Base-by-base conservation (phyloP, 495 filamentous ascomycete genomes). In the Annulohypoxylon maeteangense region DNA sequence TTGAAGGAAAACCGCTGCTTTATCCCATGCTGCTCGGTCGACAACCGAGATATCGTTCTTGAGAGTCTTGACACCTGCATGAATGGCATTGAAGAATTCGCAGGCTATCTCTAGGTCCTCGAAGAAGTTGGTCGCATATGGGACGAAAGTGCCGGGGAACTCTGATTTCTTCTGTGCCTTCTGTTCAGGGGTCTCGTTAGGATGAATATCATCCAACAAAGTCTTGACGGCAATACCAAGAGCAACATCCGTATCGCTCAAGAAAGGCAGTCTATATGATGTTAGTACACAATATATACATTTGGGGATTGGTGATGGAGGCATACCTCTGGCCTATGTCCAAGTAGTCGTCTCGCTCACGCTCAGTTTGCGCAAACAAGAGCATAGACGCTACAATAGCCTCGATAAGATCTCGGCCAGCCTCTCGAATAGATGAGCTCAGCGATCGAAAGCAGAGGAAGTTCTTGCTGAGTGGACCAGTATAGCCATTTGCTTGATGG, bases 141-240 rank as follows among this genome's bases (percentile, higher is more conserved):
- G 91, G 72, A 98, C 79, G 64, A 78, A 95, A 80, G 87, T 92
- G 2, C 79, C 83, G 23, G 90, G 88, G 69, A 92, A 86, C 0
- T 79, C 71, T 38, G 79, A 71, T 50, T 82, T 88, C 77, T 90
- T 89, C 7, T 78, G 75, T 63, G 87, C 89, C 40, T 90, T 89
- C 57, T 87, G 85, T 10, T 87, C 84, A 10, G 87, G 82, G 4
- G 87, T 86, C 25, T 90, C 89, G 8, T 85, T 82, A 4, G 88
- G 86, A 45, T 88, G 80, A 25, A 87, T 81, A 58, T 98, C 95
- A 74, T 99, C 96, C 20, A 99, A 86, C 78, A 96, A 95, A 5
- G 92, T 94, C 78, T 96, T 94, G 23, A 95, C 92, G 3, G 93
- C 93, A 74, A 98, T 95, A 16, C 93, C 94, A 29, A 96, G 85